phyloP scores from a whole-genome alignment of 305 asterid species.

The Fraxinus baroniana region DNA sequence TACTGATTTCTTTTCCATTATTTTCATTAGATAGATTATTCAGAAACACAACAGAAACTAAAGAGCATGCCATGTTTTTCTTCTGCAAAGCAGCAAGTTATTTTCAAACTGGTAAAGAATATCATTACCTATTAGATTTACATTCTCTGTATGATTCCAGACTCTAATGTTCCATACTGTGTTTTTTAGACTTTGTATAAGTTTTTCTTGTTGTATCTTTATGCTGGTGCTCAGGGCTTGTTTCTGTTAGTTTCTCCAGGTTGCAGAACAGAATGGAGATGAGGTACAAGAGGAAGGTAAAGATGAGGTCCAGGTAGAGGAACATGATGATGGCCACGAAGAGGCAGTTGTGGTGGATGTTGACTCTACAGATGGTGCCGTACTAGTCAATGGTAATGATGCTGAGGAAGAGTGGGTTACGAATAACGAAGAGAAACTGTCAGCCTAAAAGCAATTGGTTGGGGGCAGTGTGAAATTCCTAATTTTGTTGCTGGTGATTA shows the following conservation, averaged over 20 bases:
- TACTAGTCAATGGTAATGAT: conserved; percentile 75
- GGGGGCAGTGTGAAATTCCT: conserved; percentile 66
- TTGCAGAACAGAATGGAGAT: conserved; percentile 38
- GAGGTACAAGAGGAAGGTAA: conserved; percentile 53
- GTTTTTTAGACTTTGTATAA: background rate
- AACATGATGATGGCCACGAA: conserved; percentile 61
- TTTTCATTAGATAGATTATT: background rate
- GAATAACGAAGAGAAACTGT: conserved; percentile 80
- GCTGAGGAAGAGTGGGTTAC: conserved; percentile 93
- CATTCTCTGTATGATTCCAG: background rate
- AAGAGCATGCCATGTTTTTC: background rate
- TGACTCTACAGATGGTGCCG: conserved; percentile 83
- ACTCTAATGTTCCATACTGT: background rate
- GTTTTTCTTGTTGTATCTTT: conserved; percentile 15
- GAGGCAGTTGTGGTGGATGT: conserved; percentile 81
- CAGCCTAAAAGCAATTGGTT: conserved; percentile 89
- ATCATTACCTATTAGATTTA: background rate
- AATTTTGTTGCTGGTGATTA: conserved; percentile 82
- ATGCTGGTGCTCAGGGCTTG: background rate
- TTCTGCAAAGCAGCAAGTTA: background rate
- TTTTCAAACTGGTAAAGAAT: conserved; percentile 6
- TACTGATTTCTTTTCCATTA: background rate
- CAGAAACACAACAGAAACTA: background rate
- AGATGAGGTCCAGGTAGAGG: conserved; percentile 41
- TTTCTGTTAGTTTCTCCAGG: conserved; percentile 10